phyloP scores from a whole-genome alignment of 768 basidiomycete genomes.

The Hericium erinaceus region DNA sequence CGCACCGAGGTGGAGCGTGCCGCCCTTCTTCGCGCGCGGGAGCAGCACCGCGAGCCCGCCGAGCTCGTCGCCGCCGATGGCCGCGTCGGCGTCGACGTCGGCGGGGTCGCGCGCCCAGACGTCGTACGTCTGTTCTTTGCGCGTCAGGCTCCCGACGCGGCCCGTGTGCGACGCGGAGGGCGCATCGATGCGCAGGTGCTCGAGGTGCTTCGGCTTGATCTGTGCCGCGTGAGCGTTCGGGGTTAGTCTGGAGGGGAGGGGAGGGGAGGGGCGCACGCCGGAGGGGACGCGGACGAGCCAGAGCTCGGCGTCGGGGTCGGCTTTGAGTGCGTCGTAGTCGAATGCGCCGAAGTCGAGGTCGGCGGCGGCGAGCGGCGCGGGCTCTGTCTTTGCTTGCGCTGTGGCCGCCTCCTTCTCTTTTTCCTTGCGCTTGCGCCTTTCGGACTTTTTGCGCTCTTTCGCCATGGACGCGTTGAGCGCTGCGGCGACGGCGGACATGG shows the following conservation, averaged over 20 bases:
- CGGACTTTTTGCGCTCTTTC: background rate
- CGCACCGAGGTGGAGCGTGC: constrained; percentile 12
- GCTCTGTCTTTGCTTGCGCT: background rate
- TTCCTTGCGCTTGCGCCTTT: background rate
- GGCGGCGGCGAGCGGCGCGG: background rate
- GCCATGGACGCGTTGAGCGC: background rate
- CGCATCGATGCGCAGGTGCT: background rate
- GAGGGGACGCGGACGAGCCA: constrained; percentile 12
- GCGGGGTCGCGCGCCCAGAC: constrained; percentile 5
- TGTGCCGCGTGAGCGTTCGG: background rate
- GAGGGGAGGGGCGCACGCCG: constrained; percentile 1
- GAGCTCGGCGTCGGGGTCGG: constrained; percentile 11
- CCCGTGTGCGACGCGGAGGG: background rate
- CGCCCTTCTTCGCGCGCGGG: constrained; percentile 9
- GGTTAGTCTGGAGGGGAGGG: background rate
- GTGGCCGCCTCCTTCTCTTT: background rate
- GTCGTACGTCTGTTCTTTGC: constrained; percentile 7
- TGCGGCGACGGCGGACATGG: background rate
- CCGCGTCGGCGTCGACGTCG: background rate
- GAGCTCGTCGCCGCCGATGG: constrained; percentile 8
- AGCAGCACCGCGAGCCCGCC: constrained; percentile 8
- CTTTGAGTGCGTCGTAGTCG: constrained; percentile 12
- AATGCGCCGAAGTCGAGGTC: constrained; percentile 13
- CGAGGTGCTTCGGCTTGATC: constrained; percentile 7
- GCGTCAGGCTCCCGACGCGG: constrained; percentile 5